These are phyloP conservation scores for Coleophoma crateriformis DNA, from an alignment of 2,329 filamentous ascomycete species.

Conservation along the genomic window DNA sequence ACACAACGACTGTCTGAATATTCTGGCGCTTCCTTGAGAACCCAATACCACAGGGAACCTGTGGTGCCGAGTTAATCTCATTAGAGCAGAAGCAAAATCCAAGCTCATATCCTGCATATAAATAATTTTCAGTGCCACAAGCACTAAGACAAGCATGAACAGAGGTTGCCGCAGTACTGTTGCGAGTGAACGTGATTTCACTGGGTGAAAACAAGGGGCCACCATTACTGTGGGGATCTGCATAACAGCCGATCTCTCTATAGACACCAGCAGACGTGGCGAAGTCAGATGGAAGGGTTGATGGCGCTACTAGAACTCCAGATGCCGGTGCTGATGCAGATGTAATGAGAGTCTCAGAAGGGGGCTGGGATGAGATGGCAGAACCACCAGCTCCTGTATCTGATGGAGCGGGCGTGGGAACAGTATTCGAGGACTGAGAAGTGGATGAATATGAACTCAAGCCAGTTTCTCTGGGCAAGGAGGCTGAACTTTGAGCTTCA, in stretches of 20 bases:
- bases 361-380: background rate
- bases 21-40: background rate
- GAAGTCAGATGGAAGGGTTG: background rate
- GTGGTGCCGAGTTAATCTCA: background rate
- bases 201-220: background rate
- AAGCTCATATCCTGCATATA: background rate
- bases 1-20: background rate
- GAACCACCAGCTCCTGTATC: background rate
- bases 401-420: background rate
- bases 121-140: background rate
- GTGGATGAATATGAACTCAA: background rate
- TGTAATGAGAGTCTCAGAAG: background rate
- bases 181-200: background rate
- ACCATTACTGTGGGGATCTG: background rate
- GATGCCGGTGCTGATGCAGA: background rate
- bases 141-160: background rate
- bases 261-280: background rate
- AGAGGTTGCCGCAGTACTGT: background rate
- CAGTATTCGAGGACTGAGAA: background rate
- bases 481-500: background rate
- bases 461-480: background rate
- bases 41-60: background rate
- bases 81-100: background rate
- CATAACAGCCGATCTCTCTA: background rate
- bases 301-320: background rate